Percentiles rank a stretch among this genome's conserved stretches.
Evolutionary conservation across 2,329 filamentous ascomycete genomes (phyloP).

Genomic region (Lojkania enalia): DNA sequence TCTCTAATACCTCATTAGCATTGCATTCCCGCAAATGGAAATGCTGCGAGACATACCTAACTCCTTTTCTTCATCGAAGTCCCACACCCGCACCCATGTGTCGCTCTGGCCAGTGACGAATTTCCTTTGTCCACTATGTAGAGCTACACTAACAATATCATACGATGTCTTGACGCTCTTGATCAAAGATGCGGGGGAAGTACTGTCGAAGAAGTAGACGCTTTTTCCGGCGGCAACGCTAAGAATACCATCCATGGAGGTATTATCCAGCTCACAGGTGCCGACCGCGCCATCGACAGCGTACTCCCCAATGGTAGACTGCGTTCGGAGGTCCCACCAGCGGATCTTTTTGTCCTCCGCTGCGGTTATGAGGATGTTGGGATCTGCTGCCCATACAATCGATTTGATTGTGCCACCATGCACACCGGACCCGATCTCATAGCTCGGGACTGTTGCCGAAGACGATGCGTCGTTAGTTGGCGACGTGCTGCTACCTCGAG

Average conservation of each 20-base stretch:
- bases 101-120: conserved; percentile 80
- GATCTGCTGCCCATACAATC: conserved; percentile 89
- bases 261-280: conserved; percentile 78
- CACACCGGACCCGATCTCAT: conserved; percentile 83
- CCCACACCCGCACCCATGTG: conserved; percentile 95
- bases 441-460: conserved; percentile 62
- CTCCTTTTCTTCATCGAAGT: conserved; percentile 81
- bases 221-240: conserved; percentile 93
- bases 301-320: conserved; percentile 74
- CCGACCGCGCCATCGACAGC: conserved; percentile 83
- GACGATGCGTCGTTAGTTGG: conserved; percentile 29
- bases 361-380: conserved; percentile 86
- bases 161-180: conserved; percentile 81
- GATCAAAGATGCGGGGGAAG: conserved; percentile 67
- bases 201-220: conserved; percentile 87
- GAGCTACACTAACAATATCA: conserved; percentile 85
- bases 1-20: conserved; percentile 58
- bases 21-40: no score
- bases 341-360: conserved; percentile 87
- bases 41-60: conserved; percentile 64
- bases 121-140: conserved; percentile 79
- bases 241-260: conserved; percentile 70
- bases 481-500: conserved; percentile 52
- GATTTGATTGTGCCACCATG: conserved; percentile 92
- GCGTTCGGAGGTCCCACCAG: conserved; percentile 88